Conservation (phyloP, 805 yeast species). For the Candida maesae region DNA sequence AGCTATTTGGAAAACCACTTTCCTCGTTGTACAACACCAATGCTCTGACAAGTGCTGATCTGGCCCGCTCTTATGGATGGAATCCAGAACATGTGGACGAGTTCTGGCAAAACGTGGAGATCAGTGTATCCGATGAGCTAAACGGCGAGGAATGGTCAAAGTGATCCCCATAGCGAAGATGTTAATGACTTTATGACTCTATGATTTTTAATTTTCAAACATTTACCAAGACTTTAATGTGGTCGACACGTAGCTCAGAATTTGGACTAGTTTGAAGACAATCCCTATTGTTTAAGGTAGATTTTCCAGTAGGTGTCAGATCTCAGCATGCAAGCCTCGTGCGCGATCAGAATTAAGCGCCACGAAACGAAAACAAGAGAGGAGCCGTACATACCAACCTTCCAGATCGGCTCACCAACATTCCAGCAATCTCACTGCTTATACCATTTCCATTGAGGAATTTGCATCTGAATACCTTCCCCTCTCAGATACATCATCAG, state of each 20-base stretch:
- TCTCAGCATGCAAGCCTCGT: no score
- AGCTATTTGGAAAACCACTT: constrained; percentile 15
- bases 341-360: no score
- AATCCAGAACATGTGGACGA: constrained; percentile 16
- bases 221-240: background rate
- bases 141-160: background rate
- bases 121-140: constrained; percentile 4
- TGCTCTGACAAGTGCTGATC: constrained; percentile 29
- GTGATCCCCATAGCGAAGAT: background rate
- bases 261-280: background rate
- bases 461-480: no score
- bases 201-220: background rate
- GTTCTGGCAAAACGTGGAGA: constrained; percentile 9
- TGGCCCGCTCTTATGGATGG: constrained; percentile 30
- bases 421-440: no score
- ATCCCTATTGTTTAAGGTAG: no score
- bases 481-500: no score
- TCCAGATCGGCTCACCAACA: no score
- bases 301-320: no score
- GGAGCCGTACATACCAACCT: no score
- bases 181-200: background rate
- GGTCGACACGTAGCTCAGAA: no score
- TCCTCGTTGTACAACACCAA: constrained; percentile 29
- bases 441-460: no score
- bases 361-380: no score